Evolutionary conservation across 768 basidiomycete genomes (phyloP).

Genomic region (Fibroporia radiculosa): DNA sequence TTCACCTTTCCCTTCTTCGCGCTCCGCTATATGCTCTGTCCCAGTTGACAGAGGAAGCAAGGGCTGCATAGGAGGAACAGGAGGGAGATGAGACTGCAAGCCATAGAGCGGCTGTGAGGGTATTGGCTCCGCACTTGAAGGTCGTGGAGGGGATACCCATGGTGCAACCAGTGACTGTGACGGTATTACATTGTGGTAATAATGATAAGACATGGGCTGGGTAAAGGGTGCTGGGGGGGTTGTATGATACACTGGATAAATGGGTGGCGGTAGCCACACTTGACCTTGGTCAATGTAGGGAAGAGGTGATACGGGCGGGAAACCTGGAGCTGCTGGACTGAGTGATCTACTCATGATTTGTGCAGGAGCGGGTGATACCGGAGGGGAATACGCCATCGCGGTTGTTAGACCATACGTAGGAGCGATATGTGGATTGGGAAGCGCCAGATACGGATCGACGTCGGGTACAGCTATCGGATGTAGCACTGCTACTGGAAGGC

Average conservation of each 20-base stretch:
- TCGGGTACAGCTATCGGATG: slow-evolving; percentile 49
- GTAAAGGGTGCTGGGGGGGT: neutral
- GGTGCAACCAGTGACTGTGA: slow-evolving; percentile 10
- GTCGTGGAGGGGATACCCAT: slow-evolving; percentile 30
- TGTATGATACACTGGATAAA: neutral
- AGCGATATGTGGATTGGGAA: slow-evolving; percentile 8
- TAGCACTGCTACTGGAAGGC: slow-evolving; percentile 55
- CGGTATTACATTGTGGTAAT: slow-evolving; percentile 25
- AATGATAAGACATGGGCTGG: slow-evolving; percentile 11
- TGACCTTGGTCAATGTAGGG: slow-evolving; percentile 32
- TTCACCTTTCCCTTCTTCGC: slow-evolving; percentile 55
- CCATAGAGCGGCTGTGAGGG: slow-evolving; percentile 25
- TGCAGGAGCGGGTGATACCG: slow-evolving; percentile 15
- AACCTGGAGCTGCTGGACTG: slow-evolving; percentile 27
- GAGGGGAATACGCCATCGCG: slow-evolving; percentile 8
- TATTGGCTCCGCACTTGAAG: slow-evolving; percentile 42
- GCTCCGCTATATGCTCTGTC: slow-evolving; percentile 20
- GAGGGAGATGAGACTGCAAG: slow-evolving; percentile 30
- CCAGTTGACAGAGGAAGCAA: slow-evolving; percentile 20
- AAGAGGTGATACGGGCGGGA: slow-evolving; percentile 27
- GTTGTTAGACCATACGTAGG: slow-evolving; percentile 10
- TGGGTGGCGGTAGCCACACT: slow-evolving; percentile 38
- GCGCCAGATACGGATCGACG: slow-evolving; percentile 16
- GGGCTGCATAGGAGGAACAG: slow-evolving; percentile 22
- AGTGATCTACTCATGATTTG: slow-evolving; percentile 20